phyloP scores from a whole-genome alignment of 2,329 filamentous ascomycete genomes.

The Celoporthe dispersa region DNA sequence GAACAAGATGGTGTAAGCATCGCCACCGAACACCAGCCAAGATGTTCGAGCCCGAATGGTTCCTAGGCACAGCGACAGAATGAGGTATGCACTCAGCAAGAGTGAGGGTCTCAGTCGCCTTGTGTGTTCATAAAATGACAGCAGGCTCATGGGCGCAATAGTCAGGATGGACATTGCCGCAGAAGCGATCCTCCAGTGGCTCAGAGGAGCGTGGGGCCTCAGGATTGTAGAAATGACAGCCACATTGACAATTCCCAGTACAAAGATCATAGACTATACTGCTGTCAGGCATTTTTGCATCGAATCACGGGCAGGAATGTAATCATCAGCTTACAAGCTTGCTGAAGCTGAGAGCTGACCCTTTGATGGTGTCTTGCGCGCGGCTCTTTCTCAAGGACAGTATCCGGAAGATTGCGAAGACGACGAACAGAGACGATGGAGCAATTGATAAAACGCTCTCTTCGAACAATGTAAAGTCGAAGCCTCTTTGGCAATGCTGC shows the following conservation, averaged over 20 bases:
- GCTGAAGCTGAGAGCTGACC: neutral
- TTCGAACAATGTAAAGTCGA: constrained; percentile 23
- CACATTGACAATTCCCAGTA: neutral
- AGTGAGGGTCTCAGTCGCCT: constrained; percentile 45
- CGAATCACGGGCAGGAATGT: neutral
- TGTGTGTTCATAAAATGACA: constrained; percentile 40
- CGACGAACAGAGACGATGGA: constrained; percentile 10
- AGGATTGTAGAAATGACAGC: neutral
- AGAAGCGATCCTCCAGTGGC: constrained; percentile 25
- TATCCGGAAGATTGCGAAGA: constrained; percentile 6
- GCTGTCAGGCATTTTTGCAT: neutral
- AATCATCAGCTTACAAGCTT: constrained; percentile 13
- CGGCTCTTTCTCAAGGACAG: neutral
- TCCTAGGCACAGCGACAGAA: constrained; percentile 49
- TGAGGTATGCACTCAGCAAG: constrained; percentile 46
- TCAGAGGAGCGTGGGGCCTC: neutral
- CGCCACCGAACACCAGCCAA: constrained; percentile 39
- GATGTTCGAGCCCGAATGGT: constrained; percentile 46
- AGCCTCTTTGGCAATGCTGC: constrained; percentile 6
- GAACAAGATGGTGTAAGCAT: constrained; percentile 25
- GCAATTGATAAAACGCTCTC: constrained; percentile 11
- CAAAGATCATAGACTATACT: neutral
- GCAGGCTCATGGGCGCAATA: constrained; percentile 36
- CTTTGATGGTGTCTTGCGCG: too few species aligned
- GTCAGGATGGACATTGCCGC: constrained; percentile 33